Conservation (phyloP, 2,329 filamentous ascomycete genomes). For the Aspergillus thermomutatus region DNA sequence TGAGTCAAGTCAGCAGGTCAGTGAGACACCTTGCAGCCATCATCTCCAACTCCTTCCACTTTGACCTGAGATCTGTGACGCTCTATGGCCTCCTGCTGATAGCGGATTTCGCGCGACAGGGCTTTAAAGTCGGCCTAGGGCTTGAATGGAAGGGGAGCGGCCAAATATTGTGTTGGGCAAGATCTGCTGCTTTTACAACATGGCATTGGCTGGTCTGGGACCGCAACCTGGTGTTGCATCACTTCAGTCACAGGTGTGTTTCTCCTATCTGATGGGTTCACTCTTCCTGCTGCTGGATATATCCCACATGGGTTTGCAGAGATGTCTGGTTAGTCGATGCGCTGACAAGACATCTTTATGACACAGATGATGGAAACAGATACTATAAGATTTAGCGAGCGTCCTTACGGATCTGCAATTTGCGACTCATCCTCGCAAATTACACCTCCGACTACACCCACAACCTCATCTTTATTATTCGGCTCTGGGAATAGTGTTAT, state of each 20-base stretch:
- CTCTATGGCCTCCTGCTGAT: background rate
- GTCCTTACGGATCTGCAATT: background rate
- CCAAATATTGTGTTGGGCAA: background rate
- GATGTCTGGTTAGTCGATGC: background rate
- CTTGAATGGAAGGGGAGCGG: background rate
- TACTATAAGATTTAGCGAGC: background rate
- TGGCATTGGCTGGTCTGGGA: background rate
- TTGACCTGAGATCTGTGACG: background rate
- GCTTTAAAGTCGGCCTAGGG: background rate
- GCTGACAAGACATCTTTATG: background rate
- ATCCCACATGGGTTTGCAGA: background rate
- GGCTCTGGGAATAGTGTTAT: background rate
- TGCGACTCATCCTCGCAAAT: background rate
- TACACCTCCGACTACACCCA: background rate
- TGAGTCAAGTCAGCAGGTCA: background rate
- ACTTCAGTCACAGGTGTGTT: background rate
- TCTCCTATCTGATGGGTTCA: background rate
- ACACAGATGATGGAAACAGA: background rate
- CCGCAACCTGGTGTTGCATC: background rate
- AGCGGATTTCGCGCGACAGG: background rate
- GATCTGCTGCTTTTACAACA: background rate
- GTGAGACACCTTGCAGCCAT: background rate
- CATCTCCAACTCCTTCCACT: background rate
- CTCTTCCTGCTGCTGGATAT: background rate
- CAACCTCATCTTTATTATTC: background rate